phyloP scores from a whole-genome alignment of 1,284 basidiomycete species.

The Xerocomus nothofagi region DNA sequence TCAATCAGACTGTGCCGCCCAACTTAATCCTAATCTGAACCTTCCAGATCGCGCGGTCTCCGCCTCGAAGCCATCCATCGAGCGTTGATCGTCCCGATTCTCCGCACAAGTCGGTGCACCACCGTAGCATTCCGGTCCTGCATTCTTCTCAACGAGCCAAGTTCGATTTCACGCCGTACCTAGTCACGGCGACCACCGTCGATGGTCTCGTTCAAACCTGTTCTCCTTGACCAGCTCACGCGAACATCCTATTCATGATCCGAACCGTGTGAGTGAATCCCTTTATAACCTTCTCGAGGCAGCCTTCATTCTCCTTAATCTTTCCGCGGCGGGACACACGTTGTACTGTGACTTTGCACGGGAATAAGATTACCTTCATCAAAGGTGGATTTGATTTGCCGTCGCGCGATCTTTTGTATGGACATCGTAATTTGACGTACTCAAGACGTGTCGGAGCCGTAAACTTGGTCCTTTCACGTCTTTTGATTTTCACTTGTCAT shows the following conservation, averaged over 20 bases:
- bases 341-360: conserved; percentile 10
- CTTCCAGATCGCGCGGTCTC: conserved; percentile 27
- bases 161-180: neutral
- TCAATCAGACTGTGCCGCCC: conserved; percentile 17
- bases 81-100: conserved; percentile 22
- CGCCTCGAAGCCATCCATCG: conserved; percentile 16
- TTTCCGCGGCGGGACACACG: conserved; percentile 4
- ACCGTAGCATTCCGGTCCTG: neutral
- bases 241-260: conserved; percentile 18
- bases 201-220: neutral
- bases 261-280: conserved; percentile 20
- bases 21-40: conserved; percentile 27
- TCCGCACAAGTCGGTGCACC: conserved; percentile 19
- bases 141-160: neutral
- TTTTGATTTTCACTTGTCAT: conserved; percentile 31
- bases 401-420: conserved; percentile 13
- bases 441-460: conserved; percentile 31
- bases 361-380: conserved; percentile 30
- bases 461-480: conserved; percentile 5
- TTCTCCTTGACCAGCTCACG: neutral
- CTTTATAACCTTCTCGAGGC: conserved; percentile 9
- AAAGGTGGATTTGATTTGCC: conserved; percentile 25
- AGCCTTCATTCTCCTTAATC: conserved; percentile 10
- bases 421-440: conserved; percentile 29
- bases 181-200: neutral